phyloP scores from a whole-genome alignment of 768 basidiomycete species.

The Suillus decipiens region DNA sequence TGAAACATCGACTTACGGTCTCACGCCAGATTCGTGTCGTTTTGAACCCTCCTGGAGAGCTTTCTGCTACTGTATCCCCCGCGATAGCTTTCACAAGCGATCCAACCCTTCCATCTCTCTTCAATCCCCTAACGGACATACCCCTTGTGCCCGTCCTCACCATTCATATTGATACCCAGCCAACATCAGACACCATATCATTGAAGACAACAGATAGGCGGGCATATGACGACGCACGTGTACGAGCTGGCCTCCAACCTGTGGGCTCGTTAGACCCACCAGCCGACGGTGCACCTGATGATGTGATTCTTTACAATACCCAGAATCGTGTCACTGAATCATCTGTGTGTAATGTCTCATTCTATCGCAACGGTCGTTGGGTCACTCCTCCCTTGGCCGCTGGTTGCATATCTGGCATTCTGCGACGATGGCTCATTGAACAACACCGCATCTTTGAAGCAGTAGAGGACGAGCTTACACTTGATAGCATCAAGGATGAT shows the following conservation, averaged over 20 bases:
- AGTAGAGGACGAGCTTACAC: constrained; percentile 41
- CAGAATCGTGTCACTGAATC: constrained; percentile 58
- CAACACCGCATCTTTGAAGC: constrained; percentile 57
- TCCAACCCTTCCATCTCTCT: constrained; percentile 40
- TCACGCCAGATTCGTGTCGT: constrained; percentile 53
- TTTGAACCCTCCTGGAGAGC: constrained; percentile 39
- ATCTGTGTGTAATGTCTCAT: constrained; percentile 71
- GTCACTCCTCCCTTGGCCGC: constrained; percentile 59
- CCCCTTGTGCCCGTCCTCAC: constrained; percentile 44
- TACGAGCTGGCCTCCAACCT: constrained; percentile 48
- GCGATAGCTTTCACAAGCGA: constrained; percentile 37
- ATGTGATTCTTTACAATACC: constrained; percentile 67
- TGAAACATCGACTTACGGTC: constrained; percentile 5
- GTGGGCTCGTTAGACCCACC: constrained; percentile 14
- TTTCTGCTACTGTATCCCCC: constrained; percentile 38
- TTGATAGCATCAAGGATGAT: constrained; percentile 46
- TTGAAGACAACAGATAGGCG: constrained; percentile 72
- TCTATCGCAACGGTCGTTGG: constrained; percentile 60
- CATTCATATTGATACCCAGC: constrained; percentile 55
- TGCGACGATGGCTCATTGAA: constrained; percentile 69
- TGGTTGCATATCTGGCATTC: constrained; percentile 74
- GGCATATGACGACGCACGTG: constrained; percentile 65
- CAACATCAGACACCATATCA: constrained; percentile 50
- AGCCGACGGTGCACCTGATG: constrained; percentile 33
- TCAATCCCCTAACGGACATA: constrained; percentile 36